A percentile compares a stretch with the other conserved stretches of the same genome.
Conservation (phyloP, 768 basidiomycete species). For the Lenzites betulinus region DNA sequence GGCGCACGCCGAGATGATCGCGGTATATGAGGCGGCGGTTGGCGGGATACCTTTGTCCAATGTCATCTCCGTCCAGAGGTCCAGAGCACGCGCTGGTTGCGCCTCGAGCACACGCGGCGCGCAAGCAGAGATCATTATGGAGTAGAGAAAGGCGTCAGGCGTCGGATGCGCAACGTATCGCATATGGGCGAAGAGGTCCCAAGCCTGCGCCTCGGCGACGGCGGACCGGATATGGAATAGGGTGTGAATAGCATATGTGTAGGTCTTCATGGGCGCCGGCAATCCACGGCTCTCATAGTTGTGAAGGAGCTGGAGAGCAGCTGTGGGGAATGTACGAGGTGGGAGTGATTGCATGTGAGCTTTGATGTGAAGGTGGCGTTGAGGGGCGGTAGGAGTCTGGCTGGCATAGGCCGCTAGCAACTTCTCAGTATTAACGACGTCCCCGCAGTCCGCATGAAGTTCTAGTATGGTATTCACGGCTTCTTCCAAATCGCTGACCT, state of each 20-base stretch:
- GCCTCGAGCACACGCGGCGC: constrained; percentile 55
- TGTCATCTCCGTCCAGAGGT: constrained; percentile 93
- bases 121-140: constrained; percentile 87
- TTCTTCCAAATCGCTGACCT: constrained; percentile 43
- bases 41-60: constrained; percentile 65
- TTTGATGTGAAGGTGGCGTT: constrained; percentile 74
- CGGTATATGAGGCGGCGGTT: constrained; percentile 71
- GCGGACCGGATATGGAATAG: constrained; percentile 50
- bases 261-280: constrained; percentile 73
- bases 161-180: constrained; percentile 89
- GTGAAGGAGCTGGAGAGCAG: constrained; percentile 70
- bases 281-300: constrained; percentile 64
- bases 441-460: constrained; percentile 49
- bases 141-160: constrained; percentile 74
- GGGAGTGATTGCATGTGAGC: constrained; percentile 58
- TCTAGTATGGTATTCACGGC: constrained; percentile 50
- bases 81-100: constrained; percentile 89
- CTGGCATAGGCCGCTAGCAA: constrained; percentile 15
- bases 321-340: constrained; percentile 50
- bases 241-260: constrained; percentile 64
- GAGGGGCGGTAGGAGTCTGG: constrained; percentile 48
- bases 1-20: constrained; percentile 81
- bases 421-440: constrained; percentile 47
- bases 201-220: constrained; percentile 72
- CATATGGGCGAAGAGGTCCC: constrained; percentile 96